Evolutionary conservation across 140 eudicot species (phyloP).

Genomic region (Erigeron philadelphicus): DNA sequence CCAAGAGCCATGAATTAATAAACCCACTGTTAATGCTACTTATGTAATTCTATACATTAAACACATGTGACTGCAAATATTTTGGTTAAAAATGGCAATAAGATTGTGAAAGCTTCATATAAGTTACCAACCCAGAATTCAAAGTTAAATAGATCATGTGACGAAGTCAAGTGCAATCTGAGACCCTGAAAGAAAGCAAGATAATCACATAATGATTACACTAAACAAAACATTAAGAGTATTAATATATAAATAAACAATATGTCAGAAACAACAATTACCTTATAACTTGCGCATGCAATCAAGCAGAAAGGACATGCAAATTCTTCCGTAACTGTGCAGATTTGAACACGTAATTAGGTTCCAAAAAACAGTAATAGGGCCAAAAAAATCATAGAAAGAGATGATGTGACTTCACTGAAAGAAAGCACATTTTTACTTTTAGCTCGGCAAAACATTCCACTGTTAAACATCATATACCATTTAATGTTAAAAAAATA

Average conservation of each 20-base stretch:
- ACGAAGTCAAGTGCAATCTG: conserved; percentile 62
- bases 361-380: conserved; percentile 16
- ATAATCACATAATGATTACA: conserved; percentile 5
- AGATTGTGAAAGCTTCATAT: conserved; percentile 16
- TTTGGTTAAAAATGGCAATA: neutral
- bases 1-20: no score
- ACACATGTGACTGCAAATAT: neutral
- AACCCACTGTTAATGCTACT: no score
- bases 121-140: conserved; percentile 80
- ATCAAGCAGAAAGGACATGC: conserved; percentile 93
- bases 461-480: neutral
- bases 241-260: conserved; percentile 4
- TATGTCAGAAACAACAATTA: conserved; percentile 12
- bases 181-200: conserved; percentile 52
- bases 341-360: conserved; percentile 22
- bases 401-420: neutral
- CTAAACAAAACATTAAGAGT: neutral
- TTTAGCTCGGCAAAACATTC: no score
- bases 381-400: neutral
- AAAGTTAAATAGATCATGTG: conserved; percentile 81
- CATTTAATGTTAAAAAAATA: neutral
- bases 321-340: conserved; percentile 84
- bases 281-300: conserved; percentile 80
- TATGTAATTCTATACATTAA: no score
- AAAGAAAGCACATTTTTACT: no score